A percentile compares a stretch with the other conserved stretches of the same genome.
Conservation (phyloP, 2,329 filamentous ascomycete species). For the Ophiocordyceps robertsii region DNA sequence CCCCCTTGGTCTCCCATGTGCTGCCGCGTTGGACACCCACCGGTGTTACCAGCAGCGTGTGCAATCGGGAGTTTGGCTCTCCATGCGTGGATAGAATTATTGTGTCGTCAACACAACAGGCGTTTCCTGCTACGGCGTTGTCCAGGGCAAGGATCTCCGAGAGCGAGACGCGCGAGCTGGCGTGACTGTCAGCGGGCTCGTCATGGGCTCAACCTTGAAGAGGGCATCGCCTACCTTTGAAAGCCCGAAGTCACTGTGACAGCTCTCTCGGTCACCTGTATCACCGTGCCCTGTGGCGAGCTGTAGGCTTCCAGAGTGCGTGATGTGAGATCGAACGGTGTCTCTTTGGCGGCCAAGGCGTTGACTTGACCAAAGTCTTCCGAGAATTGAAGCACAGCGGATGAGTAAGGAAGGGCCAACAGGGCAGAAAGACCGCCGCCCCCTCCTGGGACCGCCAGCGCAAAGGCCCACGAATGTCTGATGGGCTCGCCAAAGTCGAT, state of each 20-base stretch:
- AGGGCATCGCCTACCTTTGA: conserved; percentile 20
- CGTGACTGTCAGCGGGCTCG: conserved; percentile 5
- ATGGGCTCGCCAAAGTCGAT: conserved; percentile 35
- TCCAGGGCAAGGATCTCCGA: conserved; percentile 17
- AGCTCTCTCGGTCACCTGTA: conserved; percentile 41
- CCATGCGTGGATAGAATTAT: conserved; percentile 30
- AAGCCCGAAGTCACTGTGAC: conserved; percentile 24
- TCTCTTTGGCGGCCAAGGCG: conserved; percentile 25
- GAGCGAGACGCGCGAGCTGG: conserved; percentile 16
- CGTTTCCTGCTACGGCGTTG: conserved; percentile 24
- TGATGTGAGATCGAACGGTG: conserved; percentile 36
- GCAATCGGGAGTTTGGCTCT: conserved; percentile 21
- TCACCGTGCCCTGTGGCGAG: conserved; percentile 20
- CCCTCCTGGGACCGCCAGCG: conserved; percentile 6
- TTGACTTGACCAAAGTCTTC: conserved; percentile 30
- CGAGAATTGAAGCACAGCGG: conserved; percentile 34
- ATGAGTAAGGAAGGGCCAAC: conserved; percentile 34
- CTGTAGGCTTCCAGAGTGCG: conserved; percentile 35
- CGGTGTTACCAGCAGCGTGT: conserved; percentile 23
- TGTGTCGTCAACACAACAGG: conserved; percentile 21
- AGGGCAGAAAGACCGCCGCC: conserved; percentile 21
- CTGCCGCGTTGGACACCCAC: conserved; percentile 13
- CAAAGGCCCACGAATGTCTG: conserved; percentile 40
- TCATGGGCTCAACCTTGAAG: background rate
- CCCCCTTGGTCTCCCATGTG: conserved; percentile 25